Base-by-base conservation (phyloP, 2,329 filamentous ascomycete genomes). In the Colletotrichum horii region DNA sequence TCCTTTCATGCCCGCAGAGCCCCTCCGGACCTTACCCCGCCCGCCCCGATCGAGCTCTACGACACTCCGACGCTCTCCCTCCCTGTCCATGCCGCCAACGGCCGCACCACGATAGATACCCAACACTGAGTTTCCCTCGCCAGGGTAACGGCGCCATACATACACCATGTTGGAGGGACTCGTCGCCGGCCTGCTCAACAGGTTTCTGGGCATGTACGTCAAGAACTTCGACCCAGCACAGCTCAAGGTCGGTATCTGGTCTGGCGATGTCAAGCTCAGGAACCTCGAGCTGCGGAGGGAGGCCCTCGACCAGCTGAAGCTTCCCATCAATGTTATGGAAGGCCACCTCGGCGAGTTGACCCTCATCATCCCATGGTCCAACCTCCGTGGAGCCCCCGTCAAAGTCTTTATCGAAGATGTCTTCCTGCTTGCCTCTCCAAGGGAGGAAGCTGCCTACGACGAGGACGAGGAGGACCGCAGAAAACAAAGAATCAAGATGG, bases 161-260 rank as follows among this genome's bases (percentile, higher is more conserved):
- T 84, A 87, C 89, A 90, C 84, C 82, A 99, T 99, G 97, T 92
- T 99, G 88, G 97, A 99, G 91, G 95, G 96, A 80, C 91, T 99
- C 80, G 97, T 98, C 78, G 96, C 97, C 81, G 97, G 96, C 87
- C 90, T 99, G 89, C 93, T 99, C 81, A 99, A 99, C 89, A 94
- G 97, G 89, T 98, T 99, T 87, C 88, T 99, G 92, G 97, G 97
- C 90, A 98, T 98, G 94, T 99, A 99, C 86, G 96, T 99, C 86
- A 96, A 98, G 91, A 98, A 99, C 87, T 99, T 99, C 84, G 97
- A 99, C 85, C 95, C 97, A 70, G 94, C 95, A 82, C 97, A 99
- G 88, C 91, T 99, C 79, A 99, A 99, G 84, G 96, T 99, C 78
- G 97, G 97, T 78, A 99, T 99, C 82, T 99, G 96, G 97, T 98